A percentile compares a stretch with the other conserved stretches of the same genome.
Conservation (phyloP, 139 green algal species). For the Monoraphidium neglectum region DNA sequence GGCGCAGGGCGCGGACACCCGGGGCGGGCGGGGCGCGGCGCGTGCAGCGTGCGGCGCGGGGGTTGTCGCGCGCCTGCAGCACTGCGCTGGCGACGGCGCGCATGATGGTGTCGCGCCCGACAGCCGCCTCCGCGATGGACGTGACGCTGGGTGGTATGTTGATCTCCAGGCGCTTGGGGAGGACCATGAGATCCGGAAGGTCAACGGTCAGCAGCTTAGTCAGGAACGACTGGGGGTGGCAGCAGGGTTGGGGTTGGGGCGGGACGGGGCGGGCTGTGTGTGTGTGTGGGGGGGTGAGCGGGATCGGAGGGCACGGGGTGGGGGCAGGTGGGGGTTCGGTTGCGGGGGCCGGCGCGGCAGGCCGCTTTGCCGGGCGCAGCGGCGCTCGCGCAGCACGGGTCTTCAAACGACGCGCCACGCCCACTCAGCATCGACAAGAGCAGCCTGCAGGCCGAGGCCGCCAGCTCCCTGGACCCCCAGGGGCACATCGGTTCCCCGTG, state of each 20-base stretch:
- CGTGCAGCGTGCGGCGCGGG: too few species aligned
- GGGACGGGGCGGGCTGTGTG: too few species aligned
- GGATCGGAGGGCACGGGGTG: too few species aligned
- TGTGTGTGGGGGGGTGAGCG: neutral
- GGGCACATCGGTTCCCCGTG: too few species aligned
- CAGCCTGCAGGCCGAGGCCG: too few species aligned
- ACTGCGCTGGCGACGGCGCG: conserved; percentile 68
- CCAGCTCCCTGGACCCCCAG: too few species aligned
- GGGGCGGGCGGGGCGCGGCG: too few species aligned
- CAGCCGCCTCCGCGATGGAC: conserved; percentile 87
- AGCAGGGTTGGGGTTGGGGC: too few species aligned
- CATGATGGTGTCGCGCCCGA: conserved; percentile 93
- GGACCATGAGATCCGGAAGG: conserved; percentile 92
- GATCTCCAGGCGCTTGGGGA: conserved; percentile 90
- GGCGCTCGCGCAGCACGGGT: too few species aligned
- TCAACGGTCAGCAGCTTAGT: conserved; percentile 90
- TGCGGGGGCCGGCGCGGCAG: neutral
- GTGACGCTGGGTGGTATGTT: conserved; percentile 89
- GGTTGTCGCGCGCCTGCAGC: conserved; percentile 15
- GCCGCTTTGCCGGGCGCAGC: neutral
- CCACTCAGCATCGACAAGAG: too few species aligned
- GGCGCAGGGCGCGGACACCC: neutral
- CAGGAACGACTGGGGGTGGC: conserved; percentile 77
- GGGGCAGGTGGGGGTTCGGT: too few species aligned
- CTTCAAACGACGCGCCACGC: too few species aligned